A percentile compares a stretch with the other conserved stretches of the same genome.
These are phyloP conservation scores for Ustilago loliicola DNA, from an alignment of 1,284 basidiomycete genomes.

Conservation along the genomic window DNA sequence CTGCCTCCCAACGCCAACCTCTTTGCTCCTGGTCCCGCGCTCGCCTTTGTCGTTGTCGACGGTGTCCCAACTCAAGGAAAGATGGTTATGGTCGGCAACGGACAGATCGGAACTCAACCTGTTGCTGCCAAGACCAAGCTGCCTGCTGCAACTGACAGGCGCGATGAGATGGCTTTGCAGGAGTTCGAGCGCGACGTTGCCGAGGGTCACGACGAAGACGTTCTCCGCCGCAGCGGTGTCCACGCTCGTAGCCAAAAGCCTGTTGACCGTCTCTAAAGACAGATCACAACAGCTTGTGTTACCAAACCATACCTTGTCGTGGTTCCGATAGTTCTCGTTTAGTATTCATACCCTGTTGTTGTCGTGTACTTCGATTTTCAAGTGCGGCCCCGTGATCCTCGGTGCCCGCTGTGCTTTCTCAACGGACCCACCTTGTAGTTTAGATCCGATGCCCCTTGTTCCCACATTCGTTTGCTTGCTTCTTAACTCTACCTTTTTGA, in stretches of 20 bases:
- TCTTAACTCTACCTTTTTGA: background rate
- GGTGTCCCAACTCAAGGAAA: conserved; percentile 65
- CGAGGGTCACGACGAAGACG: conserved; percentile 14
- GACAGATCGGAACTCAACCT: conserved; percentile 56
- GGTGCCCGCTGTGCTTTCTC: conserved; percentile 8
- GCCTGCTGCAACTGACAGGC: conserved; percentile 14
- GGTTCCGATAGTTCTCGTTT: no score
- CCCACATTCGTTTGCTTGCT: background rate
- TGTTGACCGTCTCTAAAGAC: conserved; percentile 27
- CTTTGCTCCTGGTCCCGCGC: conserved; percentile 66
- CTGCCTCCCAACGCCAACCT: conserved; percentile 65
- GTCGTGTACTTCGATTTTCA: background rate
- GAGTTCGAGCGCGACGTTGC: conserved; percentile 13
- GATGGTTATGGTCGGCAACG: conserved; percentile 66
- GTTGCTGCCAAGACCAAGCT: conserved; percentile 26
- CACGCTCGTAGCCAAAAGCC: conserved; percentile 44
- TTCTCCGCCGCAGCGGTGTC: conserved; percentile 30
- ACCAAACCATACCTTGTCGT: no score
- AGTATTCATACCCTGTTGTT: background rate
- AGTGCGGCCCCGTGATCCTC: conserved; percentile 18
- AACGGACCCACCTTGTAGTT: conserved; percentile 23
- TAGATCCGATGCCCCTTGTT: conserved; percentile 13
- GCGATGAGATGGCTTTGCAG: conserved; percentile 16
- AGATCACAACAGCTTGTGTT: no score
- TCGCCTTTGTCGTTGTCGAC: conserved; percentile 66